phyloP scores from a whole-genome alignment of 1,139 yeast species.

The Yamadazyma diddensiae region DNA sequence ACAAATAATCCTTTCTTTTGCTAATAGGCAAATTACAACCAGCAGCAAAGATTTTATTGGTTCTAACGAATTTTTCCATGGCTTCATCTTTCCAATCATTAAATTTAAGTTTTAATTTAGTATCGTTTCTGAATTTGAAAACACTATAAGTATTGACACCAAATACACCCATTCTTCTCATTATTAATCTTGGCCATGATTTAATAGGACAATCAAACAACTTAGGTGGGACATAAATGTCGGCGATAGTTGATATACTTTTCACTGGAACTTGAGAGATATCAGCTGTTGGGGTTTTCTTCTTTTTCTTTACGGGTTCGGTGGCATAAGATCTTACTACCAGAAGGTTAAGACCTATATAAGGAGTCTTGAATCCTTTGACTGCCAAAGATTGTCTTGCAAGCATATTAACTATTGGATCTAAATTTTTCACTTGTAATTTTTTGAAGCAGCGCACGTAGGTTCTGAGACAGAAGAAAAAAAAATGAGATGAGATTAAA shows the following conservation, averaged over 20 bases:
- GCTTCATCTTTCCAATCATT: slow-evolving; percentile 46
- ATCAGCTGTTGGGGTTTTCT: slow-evolving; percentile 24
- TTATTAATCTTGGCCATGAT: slow-evolving; percentile 38
- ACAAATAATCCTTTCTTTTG: slow-evolving; percentile 29
- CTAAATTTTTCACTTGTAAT: slow-evolving; percentile 5
- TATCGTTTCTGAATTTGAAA: slow-evolving; percentile 40
- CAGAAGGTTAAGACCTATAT: background rate
- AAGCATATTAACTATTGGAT: too few relatives aligned
- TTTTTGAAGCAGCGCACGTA: slow-evolving; percentile 4
- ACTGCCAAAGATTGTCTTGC: too few relatives aligned
- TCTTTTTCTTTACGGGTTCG: slow-evolving; percentile 14
- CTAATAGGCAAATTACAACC: slow-evolving; percentile 32
- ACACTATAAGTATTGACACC: slow-evolving; percentile 44
- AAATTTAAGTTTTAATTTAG: slow-evolving; percentile 36
- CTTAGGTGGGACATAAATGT: slow-evolving; percentile 44
- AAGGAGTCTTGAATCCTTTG: background rate
- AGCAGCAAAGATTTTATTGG: slow-evolving; percentile 43
- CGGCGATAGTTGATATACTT: slow-evolving; percentile 42
- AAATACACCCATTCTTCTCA: slow-evolving; percentile 39
- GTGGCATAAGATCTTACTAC: slow-evolving; percentile 1
- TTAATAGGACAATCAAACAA: slow-evolving; percentile 27
- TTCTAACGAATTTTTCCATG: slow-evolving; percentile 39
- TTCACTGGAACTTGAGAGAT: slow-evolving; percentile 40
- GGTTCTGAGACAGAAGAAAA: slow-evolving; percentile 1
- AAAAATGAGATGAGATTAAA: slow-evolving; percentile 10